Percentiles rank a stretch among this genome's conserved stretches.
These are phyloP conservation scores for Saccharomyces paradoxus DNA, from an alignment of 805 yeast species.

Conservation along the genomic window DNA sequence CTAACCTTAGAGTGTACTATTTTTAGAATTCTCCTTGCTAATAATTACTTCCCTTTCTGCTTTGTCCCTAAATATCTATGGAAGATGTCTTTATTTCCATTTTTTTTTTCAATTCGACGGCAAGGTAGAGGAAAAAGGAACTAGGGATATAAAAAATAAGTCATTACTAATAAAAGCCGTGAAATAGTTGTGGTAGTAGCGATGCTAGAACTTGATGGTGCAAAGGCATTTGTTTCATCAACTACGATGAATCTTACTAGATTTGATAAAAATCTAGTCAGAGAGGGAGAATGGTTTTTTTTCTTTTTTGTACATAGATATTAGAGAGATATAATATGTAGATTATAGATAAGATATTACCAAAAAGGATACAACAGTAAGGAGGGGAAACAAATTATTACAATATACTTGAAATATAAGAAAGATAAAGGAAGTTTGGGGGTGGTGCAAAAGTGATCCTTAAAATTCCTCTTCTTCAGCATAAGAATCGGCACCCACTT, in stretches of 20 bases:
- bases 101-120: not conserved
- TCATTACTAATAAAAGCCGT: not conserved
- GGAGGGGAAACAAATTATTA: not conserved
- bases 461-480: not conserved
- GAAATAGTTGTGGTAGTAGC: not conserved
- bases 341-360: not conserved
- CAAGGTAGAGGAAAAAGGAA: not conserved
- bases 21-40: not conserved
- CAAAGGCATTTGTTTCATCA: not conserved
- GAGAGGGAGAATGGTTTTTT: not conserved
- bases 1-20: not conserved
- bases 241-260: not conserved
- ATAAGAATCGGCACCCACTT: slow-evolving; percentile 51
- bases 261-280: not conserved
- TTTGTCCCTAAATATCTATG: not conserved
- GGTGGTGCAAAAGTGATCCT: not conserved
- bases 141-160: not conserved
- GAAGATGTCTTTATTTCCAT: not conserved
- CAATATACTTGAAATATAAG: slow-evolving; percentile 5
- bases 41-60: not conserved
- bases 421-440: slow-evolving; percentile 5
- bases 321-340: not conserved
- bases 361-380: not conserved
- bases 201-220: not conserved
- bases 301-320: not conserved